Conservation (phyloP, 208 protist species). For the Porcisia hertigi region DNA sequence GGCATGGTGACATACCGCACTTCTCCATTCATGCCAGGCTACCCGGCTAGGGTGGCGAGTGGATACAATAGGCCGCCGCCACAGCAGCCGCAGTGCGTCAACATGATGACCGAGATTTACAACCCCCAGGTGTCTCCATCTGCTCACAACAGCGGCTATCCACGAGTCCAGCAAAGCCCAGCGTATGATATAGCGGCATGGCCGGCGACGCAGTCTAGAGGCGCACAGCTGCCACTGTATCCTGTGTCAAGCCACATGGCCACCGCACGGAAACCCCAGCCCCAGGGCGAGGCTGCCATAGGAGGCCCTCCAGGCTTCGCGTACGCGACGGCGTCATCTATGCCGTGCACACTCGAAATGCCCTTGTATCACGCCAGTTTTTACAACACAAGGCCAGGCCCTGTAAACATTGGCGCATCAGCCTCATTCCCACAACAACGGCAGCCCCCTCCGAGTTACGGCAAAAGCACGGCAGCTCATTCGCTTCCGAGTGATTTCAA, state of each 20-base stretch:
- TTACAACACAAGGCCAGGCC: neutral
- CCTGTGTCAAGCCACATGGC: neutral
- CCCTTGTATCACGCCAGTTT: neutral
- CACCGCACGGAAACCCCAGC: neutral
- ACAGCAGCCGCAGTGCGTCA: constrained; percentile 1
- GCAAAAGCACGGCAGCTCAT: neutral
- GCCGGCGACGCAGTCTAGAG: neutral
- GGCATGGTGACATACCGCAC: neutral
- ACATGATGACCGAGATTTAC: neutral
- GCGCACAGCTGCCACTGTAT: neutral
- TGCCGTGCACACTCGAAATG: neutral
- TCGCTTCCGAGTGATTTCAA: neutral
- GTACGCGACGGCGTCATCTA: neutral
- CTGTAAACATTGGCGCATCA: neutral
- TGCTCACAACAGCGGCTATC: neutral
- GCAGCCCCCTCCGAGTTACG: neutral
- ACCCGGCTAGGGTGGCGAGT: neutral
- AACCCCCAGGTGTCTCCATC: neutral
- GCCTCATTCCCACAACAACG: neutral
- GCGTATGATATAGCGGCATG: neutral
- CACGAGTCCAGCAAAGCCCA: neutral
- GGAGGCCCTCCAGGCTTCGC: constrained; percentile 1
- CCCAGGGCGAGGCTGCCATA: neutral
- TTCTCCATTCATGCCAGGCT: neutral
- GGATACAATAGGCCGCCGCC: neutral